Evolutionary conservation across 331 rosid species (phyloP), one percentile per base, ranked within the genome.

Genomic region (Arachis monticola): DNA sequence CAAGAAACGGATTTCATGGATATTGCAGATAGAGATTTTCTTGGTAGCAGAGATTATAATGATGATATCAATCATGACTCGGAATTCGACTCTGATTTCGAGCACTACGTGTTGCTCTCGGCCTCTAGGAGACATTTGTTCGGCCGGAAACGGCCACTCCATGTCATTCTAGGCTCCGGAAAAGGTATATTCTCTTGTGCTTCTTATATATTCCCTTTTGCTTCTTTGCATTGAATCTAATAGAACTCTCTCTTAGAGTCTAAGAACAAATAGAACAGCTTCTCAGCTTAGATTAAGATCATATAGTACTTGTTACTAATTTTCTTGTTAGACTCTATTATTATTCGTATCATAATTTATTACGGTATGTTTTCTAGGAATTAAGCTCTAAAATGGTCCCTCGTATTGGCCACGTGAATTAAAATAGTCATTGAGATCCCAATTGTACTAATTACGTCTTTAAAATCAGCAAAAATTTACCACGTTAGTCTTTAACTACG

Each of bases 101-200:
- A 85, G 42, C 76, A 72, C 59, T 83, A 80, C 76, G 80, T 75
- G 31, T 70, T 75, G 13, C 77, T 75, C 65, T 79, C 84, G 1
- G 12, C 79, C 2, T 75, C 81, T 60, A 80, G 63, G 83, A 83
- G 80, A 53, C 84, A 89, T 6, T 67, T 87, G 72, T 85, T 89
- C 59, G 92, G 89, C 67, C 80, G 86, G 50, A 83, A 71, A 81
- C 84, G 50, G 76, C 85, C 96, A 45, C 87, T 89, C 30, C 89
- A 84, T 80, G 79, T 76, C 8, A 75, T 68, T 56, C 78, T 89
- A 11, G 92, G 95, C 12, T 79, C 90, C 2, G 92, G 96, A 55
- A 67, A 55, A 56, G 46, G 93, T 84, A 70, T 12, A n/a, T 4
- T 4, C 75, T 30, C 30, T 44, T 75, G 2, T 76, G 77, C 47